Evolutionary conservation across 208 protist species (phyloP), one percentile per base, ranked within the genome.

Genomic region (Trypanosoma vivax): DNA sequence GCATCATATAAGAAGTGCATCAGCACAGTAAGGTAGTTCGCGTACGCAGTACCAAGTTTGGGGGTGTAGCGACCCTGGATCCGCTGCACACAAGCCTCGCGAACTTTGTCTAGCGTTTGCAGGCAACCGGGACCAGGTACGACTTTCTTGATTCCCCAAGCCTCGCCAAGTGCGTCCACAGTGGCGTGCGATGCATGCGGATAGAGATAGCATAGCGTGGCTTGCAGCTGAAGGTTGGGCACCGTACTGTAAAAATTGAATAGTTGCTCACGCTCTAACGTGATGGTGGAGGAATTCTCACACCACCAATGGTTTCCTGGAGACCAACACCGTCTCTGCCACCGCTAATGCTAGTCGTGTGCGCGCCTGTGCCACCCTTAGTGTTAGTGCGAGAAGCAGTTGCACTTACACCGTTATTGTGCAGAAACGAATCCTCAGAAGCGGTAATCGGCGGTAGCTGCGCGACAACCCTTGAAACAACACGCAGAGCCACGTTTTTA

Each of bases 1-100:
- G 76, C 56, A 60, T 94, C 87, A 66, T 90, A 89, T 13, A 91
- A 2, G 13, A 91, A 58, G 30, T 87, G 80, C 78, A 83, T 80
- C 5, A 94, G 60, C 47, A 78, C 53, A 25, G 69, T 42, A 46
- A 88, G 67, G 57, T 78, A 94, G 37, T 57, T 56, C 14, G 64
- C 80, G 24, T 59, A 47, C 11, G 34, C 19, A 28, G 42, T 28
- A 47, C 61, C 73, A 19, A 89, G 70, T 57, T 78, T 79, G 2
- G 73, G 46, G 6, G 65, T 63, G 59, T 86, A 83, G 47, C 83
- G 83, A 50, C 53, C 71, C 7, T 65, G 60, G n/a, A 94, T 35
- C 1, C 83, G 80, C 45, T 59, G 56, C n/a, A 79, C 70, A 3
- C 67, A 60, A 41, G 65, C 65, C 28, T 61, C 37, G 42, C 82